A percentile compares a stretch with the other conserved stretches of the same genome.
Evolutionary conservation across 78 protist genomes (phyloP).

Genomic region (slime mould (Dictyostelium discoideum)): DNA sequence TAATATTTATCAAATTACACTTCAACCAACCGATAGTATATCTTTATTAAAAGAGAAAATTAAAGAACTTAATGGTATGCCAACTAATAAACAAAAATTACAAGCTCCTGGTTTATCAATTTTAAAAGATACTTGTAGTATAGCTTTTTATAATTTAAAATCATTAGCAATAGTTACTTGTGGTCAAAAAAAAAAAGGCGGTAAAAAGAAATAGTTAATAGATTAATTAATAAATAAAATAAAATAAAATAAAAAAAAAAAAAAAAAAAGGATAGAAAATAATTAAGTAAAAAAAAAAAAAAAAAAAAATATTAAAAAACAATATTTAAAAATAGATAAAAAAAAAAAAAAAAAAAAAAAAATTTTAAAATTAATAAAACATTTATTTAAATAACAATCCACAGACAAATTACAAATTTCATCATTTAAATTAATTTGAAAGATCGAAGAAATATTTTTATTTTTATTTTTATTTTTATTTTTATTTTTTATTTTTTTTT

Average conservation of each 20-base stretch:
- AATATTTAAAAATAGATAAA: neutral
- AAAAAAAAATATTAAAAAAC: no score
- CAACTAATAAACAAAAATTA: constrained; percentile 83
- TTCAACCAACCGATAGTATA: constrained; percentile 42
- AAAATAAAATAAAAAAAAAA: neutral
- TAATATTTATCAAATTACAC: neutral
- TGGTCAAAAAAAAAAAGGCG: constrained; percentile 72
- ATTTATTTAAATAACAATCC: neutral
- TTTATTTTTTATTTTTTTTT: neutral
- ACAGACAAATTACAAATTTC: neutral
- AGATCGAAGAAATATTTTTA: neutral
- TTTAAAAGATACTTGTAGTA: constrained; percentile 57
- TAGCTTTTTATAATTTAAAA: constrained; percentile 55
- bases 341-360: no score
- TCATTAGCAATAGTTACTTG: neutral
- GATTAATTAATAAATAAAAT: neutral
- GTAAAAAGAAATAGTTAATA: constrained; percentile 64
- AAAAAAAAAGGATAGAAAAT: neutral
- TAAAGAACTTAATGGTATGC: constrained; percentile 41
- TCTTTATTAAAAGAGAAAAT: constrained; percentile 42
- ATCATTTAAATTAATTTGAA: neutral
- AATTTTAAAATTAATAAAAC: neutral
- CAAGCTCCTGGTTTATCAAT: constrained; percentile 67
- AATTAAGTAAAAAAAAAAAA: neutral
- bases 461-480: no score